Base-by-base conservation (phyloP, 331 rosid species). In the Quercus phellos region DNA sequence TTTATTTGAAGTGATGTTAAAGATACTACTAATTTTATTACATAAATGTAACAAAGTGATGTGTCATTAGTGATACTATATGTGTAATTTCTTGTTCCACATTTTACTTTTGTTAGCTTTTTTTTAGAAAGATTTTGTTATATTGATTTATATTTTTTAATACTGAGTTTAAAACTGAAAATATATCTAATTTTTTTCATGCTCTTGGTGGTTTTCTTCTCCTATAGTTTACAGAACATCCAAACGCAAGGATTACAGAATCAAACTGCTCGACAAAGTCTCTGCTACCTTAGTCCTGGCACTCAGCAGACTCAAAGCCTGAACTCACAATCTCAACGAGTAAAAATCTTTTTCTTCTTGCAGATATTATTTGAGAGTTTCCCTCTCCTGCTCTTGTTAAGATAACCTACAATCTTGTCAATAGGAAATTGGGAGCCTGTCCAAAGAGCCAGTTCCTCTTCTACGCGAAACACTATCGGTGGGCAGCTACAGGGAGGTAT, bases 201-300 rank as follows among this genome's bases (percentile, higher is more conserved):
- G 61, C 35, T 27, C 51, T 32, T 29, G 64, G 26, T 30, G 46
- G 30, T 51, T 14, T 38, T 5, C 26, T 51, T 79, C 71, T 66
- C 50, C 54, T 78, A 43, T 11, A 79, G 83, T 55, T 42, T 63
- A 18, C 27, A 63, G 16, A 16, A 51, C 34, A 14, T n/a, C 70
- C 74, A 73, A 66, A 76, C 68, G 8, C 19, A 17, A 14, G 69
- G 69, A 63, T 29, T 29, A 17, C 38, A 13, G 69, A 63, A 63
- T 29, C 69, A 63, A 27, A 34, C 51, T 5, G 26, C 24, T 66
- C n/a, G 26, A 34, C 50, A 32, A 66, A 32, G 51, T 34, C 19
- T 30, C 51, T 34, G 51, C 51, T 30, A n/a, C 51, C 46, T 32
- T 18, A 66, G 50, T 32, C 22, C 71, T 18, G 26, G 46, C 51